Base-by-base conservation (phyloP, 2,329 filamentous ascomycete genomes). In the Clonostachys sp. region DNA sequence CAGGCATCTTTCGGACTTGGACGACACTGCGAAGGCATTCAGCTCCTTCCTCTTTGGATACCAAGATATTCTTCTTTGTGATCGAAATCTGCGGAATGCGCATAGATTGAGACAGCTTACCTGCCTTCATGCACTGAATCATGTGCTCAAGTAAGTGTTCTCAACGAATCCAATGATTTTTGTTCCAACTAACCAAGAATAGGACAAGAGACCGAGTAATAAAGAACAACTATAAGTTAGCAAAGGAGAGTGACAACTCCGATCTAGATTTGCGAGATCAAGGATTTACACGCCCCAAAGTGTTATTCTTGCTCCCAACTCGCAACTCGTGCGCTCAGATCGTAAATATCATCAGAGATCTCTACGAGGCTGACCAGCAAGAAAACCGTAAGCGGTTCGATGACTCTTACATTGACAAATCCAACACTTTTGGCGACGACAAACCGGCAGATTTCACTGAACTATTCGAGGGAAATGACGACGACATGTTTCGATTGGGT, bases 401-500 rank as follows among this genome's bases (percentile, higher is more conserved):
- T 36, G 91, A 96, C 48, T 81, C 81, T 2, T 99, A 91, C 65
- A 76, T 84, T 7, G 80, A 85, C 30, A 79, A 81, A 38, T 80
- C 87, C 18, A 50, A 58, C 41, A 81, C 80, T 38, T 86, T 90
- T 55, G 82, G 84, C 24, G 73, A 80, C 9, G 83, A 88, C 60
- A 89, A 90, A 60, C 86, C 94, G 0, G 86, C 85, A 4, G 94
- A 97, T 63, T 97, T 95, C 67, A 77, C 80, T 20, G 88, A 95
- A 48, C 77, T 97, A 0, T 99, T 99, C 60, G 86, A 86, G 51
- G 94, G 94, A 50, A 97, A 96, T 62, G 90, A 96, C 62, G 94
- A 97, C 62, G 94, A 99, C 68, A 94, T 95, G 80, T 99, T 97
- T 71, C 84, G 92, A 4, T 74, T 97, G 3, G 94, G 92, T n/a